These are phyloP conservation scores for Hyphodiscus sp. DNA, from an alignment of 2,329 filamentous ascomycete species.

Conservation along the genomic window DNA sequence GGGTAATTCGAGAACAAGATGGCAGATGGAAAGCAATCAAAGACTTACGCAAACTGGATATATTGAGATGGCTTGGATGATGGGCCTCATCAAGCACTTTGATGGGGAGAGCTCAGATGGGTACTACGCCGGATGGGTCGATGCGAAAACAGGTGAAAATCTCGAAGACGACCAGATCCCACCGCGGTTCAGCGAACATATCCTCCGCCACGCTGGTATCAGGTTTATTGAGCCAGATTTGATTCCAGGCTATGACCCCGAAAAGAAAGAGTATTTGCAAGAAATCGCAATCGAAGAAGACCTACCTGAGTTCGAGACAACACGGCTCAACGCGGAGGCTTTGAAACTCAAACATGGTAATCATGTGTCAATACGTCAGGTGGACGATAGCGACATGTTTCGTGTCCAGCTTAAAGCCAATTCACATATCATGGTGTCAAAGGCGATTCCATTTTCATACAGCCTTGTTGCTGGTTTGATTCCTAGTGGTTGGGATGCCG, in stretches of 20 bases:
- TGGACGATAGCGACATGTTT: constrained; percentile 78
- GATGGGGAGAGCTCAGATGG: constrained; percentile 82
- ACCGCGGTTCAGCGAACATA: constrained; percentile 88
- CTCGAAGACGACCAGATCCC: constrained; percentile 97
- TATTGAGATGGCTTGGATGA: constrained; percentile 51
- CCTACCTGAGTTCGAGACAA: constrained; percentile 87
- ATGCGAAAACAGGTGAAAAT: constrained; percentile 83
- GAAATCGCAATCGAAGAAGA: constrained; percentile 95
- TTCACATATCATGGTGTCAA: constrained; percentile 85
- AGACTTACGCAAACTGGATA: constrained; percentile 94
- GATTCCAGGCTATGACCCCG: constrained; percentile 89
- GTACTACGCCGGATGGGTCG: constrained; percentile 92
- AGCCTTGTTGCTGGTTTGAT: constrained; percentile 92
- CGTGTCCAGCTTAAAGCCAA: constrained; percentile 90
- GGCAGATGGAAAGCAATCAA: constrained; percentile 96
- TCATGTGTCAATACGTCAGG: constrained; percentile 91
- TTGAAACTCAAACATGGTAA: constrained; percentile 94
- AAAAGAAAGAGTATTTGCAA: constrained; percentile 93
- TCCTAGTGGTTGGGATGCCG: constrained; percentile 91
- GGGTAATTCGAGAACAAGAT: constrained; percentile 93
- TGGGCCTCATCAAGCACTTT: constrained; percentile 97
- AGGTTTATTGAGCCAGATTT: constrained; percentile 93
- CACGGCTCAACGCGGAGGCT: constrained; percentile 89
- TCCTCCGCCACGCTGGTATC: constrained; percentile 91
- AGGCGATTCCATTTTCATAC: constrained; percentile 80